These are phyloP conservation scores for Geosmithia flava DNA, from an alignment of 2,329 filamentous ascomycete genomes.

Conservation along the genomic window DNA sequence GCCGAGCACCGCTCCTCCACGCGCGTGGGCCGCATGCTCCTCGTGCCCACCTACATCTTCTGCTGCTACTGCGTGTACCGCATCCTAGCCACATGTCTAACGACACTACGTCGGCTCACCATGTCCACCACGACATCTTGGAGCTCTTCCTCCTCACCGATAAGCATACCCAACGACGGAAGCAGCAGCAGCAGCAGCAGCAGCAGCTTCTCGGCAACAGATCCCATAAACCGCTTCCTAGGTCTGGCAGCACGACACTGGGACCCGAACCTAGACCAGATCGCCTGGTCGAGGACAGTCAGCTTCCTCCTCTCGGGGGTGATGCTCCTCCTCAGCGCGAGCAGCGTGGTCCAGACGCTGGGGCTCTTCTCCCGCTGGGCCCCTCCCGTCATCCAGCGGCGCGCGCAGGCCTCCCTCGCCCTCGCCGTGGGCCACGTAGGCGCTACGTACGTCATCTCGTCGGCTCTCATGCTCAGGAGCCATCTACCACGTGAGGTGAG, in stretches of 20 bases:
- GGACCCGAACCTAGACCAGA: conserved; percentile 71
- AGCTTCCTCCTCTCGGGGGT: conserved; percentile 74
- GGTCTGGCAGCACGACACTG: conserved; percentile 72
- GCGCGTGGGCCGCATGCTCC: conserved; percentile 48
- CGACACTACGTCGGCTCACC: conserved; percentile 46
- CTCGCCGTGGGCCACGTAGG: conserved; percentile 70
- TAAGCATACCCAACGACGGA: too few species aligned
- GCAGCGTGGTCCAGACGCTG: conserved; percentile 75
- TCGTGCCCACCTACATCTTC: conserved; percentile 55
- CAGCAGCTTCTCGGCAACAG: conserved; percentile 49
- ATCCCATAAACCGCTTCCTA: conserved; percentile 75
- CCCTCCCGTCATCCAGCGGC: conserved; percentile 59
- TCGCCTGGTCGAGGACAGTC: conserved; percentile 74
- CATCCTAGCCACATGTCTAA: conserved; percentile 58
- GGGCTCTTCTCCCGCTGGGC: conserved; percentile 67
- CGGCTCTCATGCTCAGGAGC: conserved; percentile 62
- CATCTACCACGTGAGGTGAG: conserved; percentile 70
- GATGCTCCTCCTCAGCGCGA: conserved; percentile 72
- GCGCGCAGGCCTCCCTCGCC: conserved; percentile 57
- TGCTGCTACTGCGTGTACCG: conserved; percentile 78
- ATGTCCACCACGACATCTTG: conserved; percentile 12
- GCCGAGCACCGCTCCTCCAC: conserved; percentile 58
- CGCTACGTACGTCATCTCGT: conserved; percentile 76
- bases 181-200: background rate
- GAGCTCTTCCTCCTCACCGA: too few species aligned